Conservation (phyloP, 1,284 basidiomycete genomes). For the Boletus semigastroideus region DNA sequence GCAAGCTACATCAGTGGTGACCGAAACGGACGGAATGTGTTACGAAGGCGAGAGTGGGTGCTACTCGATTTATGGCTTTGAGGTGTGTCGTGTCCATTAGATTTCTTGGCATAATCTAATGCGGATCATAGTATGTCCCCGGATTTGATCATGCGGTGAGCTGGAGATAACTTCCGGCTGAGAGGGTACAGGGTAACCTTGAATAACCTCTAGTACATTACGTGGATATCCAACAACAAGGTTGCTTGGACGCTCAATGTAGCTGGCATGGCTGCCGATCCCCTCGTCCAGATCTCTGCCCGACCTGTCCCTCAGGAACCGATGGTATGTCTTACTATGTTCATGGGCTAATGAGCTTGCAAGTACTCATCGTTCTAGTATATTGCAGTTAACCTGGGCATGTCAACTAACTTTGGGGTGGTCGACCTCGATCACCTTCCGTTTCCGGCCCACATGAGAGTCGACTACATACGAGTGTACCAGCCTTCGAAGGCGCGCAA, state of each 20-base stretch:
- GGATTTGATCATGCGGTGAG: slow-evolving; percentile 55
- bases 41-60: slow-evolving; percentile 49
- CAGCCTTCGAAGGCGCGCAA: slow-evolving; percentile 55
- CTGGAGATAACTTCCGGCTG: not conserved
- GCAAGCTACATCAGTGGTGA: slow-evolving; percentile 59
- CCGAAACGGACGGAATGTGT: slow-evolving; percentile 48
- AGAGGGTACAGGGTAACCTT: slow-evolving; percentile 2
- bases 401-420: slow-evolving; percentile 54
- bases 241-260: slow-evolving; percentile 67
- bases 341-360: not conserved
- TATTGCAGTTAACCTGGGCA: slow-evolving; percentile 54
- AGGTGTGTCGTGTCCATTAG: slow-evolving; percentile 40
- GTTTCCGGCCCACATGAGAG: slow-evolving; percentile 61
- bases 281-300: slow-evolving; percentile 53
- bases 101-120: not conserved
- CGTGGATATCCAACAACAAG: slow-evolving; percentile 62
- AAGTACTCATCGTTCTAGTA: slow-evolving; percentile 29
- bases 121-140: slow-evolving; percentile 48
- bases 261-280: slow-evolving; percentile 62
- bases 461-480: slow-evolving; percentile 76
- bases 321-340: slow-evolving; percentile 47
- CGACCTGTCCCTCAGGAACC: slow-evolving; percentile 71
- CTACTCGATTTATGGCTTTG: slow-evolving; percentile 54
- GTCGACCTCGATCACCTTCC: slow-evolving; percentile 56
- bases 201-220: slow-evolving; percentile 51